Evolutionary conservation across 2,329 filamentous ascomycete genomes (phyloP).

Genomic region (Fusarium dlaminii): DNA sequence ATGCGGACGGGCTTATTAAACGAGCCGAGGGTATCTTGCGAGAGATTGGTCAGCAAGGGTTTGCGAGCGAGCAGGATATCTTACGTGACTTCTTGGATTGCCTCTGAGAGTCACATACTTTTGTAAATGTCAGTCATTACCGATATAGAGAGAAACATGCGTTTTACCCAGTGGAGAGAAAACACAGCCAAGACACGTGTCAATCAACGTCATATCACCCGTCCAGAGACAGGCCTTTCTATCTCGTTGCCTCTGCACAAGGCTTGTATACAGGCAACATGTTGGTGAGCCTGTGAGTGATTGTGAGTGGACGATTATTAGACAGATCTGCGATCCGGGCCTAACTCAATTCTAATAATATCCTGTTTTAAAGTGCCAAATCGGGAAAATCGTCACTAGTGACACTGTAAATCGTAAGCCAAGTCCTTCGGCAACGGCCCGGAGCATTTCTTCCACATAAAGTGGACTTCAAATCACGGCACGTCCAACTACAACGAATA

Average conservation of each 20-base stretch:
- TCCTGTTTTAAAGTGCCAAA: neutral
- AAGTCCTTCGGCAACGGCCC: neutral
- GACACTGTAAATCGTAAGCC: neutral
- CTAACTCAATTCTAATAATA: neutral
- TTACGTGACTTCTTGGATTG: neutral
- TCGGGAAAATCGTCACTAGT: neutral
- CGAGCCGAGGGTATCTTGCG: neutral
- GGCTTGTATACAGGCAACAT: neutral
- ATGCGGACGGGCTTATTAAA: neutral
- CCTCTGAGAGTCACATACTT: too few species aligned
- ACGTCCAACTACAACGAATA: neutral
- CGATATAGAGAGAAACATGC: neutral
- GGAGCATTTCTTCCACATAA: neutral
- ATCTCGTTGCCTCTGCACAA: neutral
- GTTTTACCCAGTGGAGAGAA: accelerated
- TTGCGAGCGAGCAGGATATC: neutral
- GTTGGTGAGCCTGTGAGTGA: neutral
- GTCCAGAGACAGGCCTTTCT: accelerated
- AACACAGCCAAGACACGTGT: too few species aligned
- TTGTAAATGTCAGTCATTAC: neutral
- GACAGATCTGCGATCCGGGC: neutral
- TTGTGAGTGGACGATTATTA: neutral
- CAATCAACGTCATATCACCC: neutral
- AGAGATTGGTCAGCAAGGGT: neutral
- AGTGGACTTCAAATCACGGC: neutral